Percentiles rank a stretch among this genome's conserved stretches.
Evolutionary conservation across 1,284 basidiomycete species (phyloP).

Genomic region (Puccinia triticina): DNA sequence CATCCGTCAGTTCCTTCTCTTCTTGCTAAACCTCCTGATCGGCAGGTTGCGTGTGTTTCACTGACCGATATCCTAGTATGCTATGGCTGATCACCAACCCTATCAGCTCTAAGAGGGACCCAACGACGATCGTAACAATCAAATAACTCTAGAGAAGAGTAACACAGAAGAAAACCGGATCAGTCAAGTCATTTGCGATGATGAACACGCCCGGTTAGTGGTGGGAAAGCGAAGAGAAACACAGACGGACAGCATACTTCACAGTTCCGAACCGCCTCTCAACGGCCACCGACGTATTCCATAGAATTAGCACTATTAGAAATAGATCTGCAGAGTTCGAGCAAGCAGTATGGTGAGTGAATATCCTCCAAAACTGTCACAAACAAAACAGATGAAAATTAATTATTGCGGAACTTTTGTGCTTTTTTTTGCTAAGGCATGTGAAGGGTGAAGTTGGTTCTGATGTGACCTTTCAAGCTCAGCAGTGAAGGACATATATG

Average conservation of each 20-base stretch:
- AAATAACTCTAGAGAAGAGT: conserved; percentile 45
- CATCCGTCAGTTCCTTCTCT: background rate
- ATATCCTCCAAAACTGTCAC: conserved; percentile 43
- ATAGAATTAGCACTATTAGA: conserved; percentile 30
- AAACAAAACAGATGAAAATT: background rate
- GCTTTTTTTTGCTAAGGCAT: background rate
- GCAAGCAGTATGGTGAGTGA: conserved; percentile 38
- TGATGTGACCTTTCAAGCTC: background rate
- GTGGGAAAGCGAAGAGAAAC: background rate
- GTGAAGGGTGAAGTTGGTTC: background rate
- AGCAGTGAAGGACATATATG: background rate
- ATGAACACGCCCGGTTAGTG: too few relatives aligned
- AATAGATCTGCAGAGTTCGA: conserved; percentile 43
- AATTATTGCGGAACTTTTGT: background rate
- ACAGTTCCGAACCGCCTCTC: conserved; percentile 36
- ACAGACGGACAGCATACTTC: conserved; percentile 52
- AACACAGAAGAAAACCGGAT: background rate
- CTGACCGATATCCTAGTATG: conserved; percentile 38
- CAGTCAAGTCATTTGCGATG: background rate
- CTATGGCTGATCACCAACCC: conserved; percentile 28
- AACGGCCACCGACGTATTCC: conserved; percentile 26
- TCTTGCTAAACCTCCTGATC: background rate
- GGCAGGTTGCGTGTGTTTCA: background rate
- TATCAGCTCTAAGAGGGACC: conserved; percentile 37
- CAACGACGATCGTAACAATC: conserved; percentile 8